Evolutionary conservation across 192 early-diverging fungal species (phyloP), one percentile per base, ranked within the genome.

Genomic region (Coemansia sp.): DNA sequence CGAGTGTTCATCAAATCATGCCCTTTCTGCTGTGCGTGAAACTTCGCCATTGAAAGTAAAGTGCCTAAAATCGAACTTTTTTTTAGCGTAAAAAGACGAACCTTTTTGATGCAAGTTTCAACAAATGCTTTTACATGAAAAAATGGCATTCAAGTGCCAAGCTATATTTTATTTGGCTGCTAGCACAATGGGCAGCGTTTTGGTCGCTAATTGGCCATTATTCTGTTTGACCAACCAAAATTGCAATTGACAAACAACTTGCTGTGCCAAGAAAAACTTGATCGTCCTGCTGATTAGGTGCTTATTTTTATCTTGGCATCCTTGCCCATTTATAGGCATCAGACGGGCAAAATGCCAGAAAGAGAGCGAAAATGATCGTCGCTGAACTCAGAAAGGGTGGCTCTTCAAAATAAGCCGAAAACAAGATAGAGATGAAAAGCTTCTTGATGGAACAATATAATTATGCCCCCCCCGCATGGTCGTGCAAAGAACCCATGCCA

Each of bases 401-500:
- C 5, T 23, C 49, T 24, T 21, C 49, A 52, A 24, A 52, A n/a
- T 24, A 15, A 26, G 51, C 14, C 20, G 10, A 53, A 21, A 26
- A 12, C 14, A 3, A 30, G 30, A 24, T 26, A 23, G 51, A 53
- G 24, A 9, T 9, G 23, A 53, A 21, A 7, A 15, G 7, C 12
- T 41, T 41, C 51, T 26, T 15, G 51, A 53, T 53, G 24, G 51
- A 59, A 59, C 57, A 59, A 59, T 59, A 5, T 8, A 38, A 36
- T 59, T 18, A 14, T 59, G n/a, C n/a, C n/a, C 34, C 56, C 57
- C 57, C 33, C 57, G 24, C 51, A 53, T 53, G 51, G 51, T n/a
- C n/a, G n/a, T n/a, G n/a, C n/a, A n/a, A n/a, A n/a, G n/a, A n/a
- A n/a, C n/a, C n/a, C 51, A 53, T 53, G 51, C 55, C 5, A 26